phyloP scores from a whole-genome alignment of 768 basidiomycete genomes.

The Cubamyces lactineus region DNA sequence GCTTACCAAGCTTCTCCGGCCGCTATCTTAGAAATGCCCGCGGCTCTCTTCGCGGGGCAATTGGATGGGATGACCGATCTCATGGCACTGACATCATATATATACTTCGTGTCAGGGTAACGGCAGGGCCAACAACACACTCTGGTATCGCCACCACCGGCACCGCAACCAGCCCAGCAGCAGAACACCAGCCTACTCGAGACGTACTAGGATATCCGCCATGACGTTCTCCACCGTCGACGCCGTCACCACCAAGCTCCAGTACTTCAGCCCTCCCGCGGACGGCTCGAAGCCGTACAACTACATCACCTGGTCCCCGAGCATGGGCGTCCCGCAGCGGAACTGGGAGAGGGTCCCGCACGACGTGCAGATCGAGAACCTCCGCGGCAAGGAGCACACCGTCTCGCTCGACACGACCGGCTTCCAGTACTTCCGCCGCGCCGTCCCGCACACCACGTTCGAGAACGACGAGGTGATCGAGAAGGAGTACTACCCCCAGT shows the following conservation, averaged over 20 bases:
- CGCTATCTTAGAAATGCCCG: neutral
- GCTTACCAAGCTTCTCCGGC: neutral
- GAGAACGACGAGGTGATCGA: conserved; percentile 53
- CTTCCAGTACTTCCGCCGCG: conserved; percentile 47
- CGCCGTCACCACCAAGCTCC: conserved; percentile 35
- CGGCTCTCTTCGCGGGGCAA: neutral
- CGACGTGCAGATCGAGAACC: conserved; percentile 49
- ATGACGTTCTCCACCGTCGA: conserved; percentile 23
- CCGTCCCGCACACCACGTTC: conserved; percentile 53
- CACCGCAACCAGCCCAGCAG: no score
- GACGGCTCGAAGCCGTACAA: conserved; percentile 47
- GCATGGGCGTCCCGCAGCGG: conserved; percentile 29
- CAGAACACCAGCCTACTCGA: neutral
- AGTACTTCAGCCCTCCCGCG: conserved; percentile 42
- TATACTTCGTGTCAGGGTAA: no score
- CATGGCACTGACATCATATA: conserved; percentile 4
- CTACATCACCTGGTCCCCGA: conserved; percentile 39
- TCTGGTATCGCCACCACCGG: no score
- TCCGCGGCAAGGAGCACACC: conserved; percentile 52
- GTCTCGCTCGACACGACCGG: conserved; percentile 53
- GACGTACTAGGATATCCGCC: neutral
- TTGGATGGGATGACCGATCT: neutral
- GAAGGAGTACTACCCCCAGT: conserved; percentile 63
- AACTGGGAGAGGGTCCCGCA: conserved; percentile 43
- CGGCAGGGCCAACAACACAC: no score